Evolutionary conservation across 306 rosid genomes (phyloP).

Genomic region (Hippophae rhamnoides): DNA sequence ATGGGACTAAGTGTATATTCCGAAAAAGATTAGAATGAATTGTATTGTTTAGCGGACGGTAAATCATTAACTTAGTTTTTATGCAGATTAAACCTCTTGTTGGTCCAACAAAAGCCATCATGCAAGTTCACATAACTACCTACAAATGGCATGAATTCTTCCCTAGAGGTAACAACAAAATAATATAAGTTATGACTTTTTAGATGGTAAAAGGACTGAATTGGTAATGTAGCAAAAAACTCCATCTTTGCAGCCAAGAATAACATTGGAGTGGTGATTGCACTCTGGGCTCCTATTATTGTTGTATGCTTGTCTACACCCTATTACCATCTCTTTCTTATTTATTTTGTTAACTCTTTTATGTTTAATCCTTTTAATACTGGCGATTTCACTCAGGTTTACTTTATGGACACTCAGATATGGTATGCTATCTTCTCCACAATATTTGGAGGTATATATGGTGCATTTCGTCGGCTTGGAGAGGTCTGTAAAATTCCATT

Average conservation of each 20-base stretch:
- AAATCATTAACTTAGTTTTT: conserved; percentile 10
- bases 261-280: conserved; percentile 84
- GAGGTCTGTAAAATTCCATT: conserved; percentile 55
- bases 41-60: too few species aligned
- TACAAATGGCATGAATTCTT: conserved; percentile 93
- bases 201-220: neutral
- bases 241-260: conserved; percentile 49
- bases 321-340: conserved; percentile 7
- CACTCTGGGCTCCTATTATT: conserved; percentile 83
- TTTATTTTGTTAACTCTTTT: conserved; percentile 15
- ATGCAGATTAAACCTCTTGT: conserved; percentile 91
- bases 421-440: conserved; percentile 98
- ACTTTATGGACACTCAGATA: conserved; percentile 97
- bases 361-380: conserved; percentile 4
- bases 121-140: conserved; percentile 32
- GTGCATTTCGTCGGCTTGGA: conserved; percentile 93
- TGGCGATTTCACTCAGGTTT: conserved; percentile 47
- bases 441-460: conserved; percentile 81
- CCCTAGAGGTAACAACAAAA: conserved; percentile 58
- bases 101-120: conserved; percentile 70
- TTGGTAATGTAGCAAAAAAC: conserved; percentile 17
- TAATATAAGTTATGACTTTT: conserved; percentile 3
- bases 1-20: too few species aligned
- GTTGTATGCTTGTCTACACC: conserved; percentile 52
- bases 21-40: too few species aligned